Base-by-base conservation (phyloP, 805 yeast genomes). In the Phaffomyces antillensis region DNA sequence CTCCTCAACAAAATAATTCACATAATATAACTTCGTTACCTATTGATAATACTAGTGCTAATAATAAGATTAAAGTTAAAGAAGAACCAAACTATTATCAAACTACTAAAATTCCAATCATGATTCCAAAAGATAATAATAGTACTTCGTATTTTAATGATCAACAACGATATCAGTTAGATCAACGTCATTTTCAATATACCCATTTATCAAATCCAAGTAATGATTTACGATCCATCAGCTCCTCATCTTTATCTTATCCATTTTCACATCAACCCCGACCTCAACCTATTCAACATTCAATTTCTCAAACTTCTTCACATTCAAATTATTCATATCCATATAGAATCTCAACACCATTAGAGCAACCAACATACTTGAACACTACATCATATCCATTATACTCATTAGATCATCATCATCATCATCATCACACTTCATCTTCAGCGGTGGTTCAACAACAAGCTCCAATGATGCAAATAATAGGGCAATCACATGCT, bases 131-230 rank as follows among this genome's bases (percentile, higher is more conserved):
- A 8, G 47, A 36, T 13, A 6, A 23, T 8, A 18, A 38, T 3
- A 28, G 11, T 28, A 28, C 7, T 28, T 28, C 30, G 11, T 44
- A 15, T 12, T 33, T 37, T 10, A 44, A 43, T 3, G 44, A 44
- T 5, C 44, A 40, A 23, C 47, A 44, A 23, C 34, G 47, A 18
- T 26, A 32, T n/a, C 40, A 44, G n/a, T 38, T 44, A 3, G 42
- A 34, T 17, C 42, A 40, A 28, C 30, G 30, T 12, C 30, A 28
- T 26, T 12, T 20, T 20, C 23, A 20, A 20, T 20, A 26, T 26
- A 26, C 28, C 12, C 10, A 26, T 28, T 28, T 7, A 20, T 20
- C 30, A 11, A 13, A 15, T 11, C 13, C 30, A 28, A 28, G 11
- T 28, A 7, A 28, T 11, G 30, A 28, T 28, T 11, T 12, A 12